Conservation (phyloP, 495 filamentous ascomycete species). For the Zalerion maritima region DNA sequence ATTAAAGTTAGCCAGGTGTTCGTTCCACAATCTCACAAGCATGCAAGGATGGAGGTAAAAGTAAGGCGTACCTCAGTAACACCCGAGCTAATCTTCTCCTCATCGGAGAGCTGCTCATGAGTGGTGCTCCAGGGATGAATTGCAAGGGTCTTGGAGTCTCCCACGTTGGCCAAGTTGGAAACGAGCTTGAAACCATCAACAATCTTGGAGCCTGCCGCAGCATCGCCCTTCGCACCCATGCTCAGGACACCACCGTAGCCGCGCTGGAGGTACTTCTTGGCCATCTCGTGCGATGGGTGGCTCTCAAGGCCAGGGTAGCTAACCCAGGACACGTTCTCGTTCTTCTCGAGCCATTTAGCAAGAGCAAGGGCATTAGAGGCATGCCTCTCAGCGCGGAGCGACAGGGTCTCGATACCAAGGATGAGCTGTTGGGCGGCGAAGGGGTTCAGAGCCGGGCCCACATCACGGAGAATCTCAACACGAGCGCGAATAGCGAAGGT, state of each 20-base stretch:
- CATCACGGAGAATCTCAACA: slow-evolving; percentile 69
- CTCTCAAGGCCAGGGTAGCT: slow-evolving; percentile 81
- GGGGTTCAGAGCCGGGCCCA: slow-evolving; percentile 74
- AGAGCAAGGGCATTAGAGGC: slow-evolving; percentile 71
- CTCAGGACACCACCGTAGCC: slow-evolving; percentile 88
- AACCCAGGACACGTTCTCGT: slow-evolving; percentile 81
- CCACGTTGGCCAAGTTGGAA: slow-evolving; percentile 74
- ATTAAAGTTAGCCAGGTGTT: no score
- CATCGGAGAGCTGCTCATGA: slow-evolving; percentile 79
- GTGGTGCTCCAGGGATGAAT: slow-evolving; percentile 97
- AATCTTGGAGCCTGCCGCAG: slow-evolving; percentile 62
- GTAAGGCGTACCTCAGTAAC: slow-evolving; percentile 49
- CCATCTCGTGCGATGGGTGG: slow-evolving; percentile 63
- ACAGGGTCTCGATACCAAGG: slow-evolving; percentile 81
- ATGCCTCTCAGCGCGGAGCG: slow-evolving; percentile 74
- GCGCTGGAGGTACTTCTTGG: slow-evolving; percentile 79
- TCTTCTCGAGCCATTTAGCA: slow-evolving; percentile 71
- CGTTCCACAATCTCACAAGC: background rate
- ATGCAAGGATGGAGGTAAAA: slow-evolving; percentile 1
- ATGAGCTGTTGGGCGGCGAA: slow-evolving; percentile 93
- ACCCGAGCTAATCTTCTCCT: slow-evolving; percentile 69
- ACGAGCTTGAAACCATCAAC: slow-evolving; percentile 94
- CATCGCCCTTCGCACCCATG: slow-evolving; percentile 86
- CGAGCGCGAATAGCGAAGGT: slow-evolving; percentile 72
- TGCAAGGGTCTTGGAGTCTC: slow-evolving; percentile 78